phyloP scores from a whole-genome alignment of 805 yeast genomes.

The Hanseniaspora singularis region DNA sequence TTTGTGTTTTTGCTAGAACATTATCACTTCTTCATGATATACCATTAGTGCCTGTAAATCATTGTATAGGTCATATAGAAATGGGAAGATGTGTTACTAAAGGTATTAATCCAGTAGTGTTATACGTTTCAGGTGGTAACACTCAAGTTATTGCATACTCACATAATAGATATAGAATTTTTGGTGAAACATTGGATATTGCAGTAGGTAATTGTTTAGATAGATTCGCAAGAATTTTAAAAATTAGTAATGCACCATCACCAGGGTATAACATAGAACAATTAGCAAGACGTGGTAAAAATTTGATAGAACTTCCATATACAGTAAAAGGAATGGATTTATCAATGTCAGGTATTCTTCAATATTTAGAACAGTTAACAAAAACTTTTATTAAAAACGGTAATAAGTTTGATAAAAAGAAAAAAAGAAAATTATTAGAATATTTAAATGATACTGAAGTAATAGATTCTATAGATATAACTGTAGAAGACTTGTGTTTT shows the following conservation, averaged over 20 bases:
- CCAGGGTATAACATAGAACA: constrained; percentile 98
- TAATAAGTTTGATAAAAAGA: constrained; percentile 29
- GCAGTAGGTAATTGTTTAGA: constrained; percentile 97
- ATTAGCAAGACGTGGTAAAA: constrained; percentile 56
- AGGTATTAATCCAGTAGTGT: constrained; percentile 93
- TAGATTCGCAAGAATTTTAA: constrained; percentile 82
- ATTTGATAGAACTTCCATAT: constrained; percentile 70
- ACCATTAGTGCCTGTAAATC: constrained; percentile 90
- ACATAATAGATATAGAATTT: constrained; percentile 85
- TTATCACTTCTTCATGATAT: constrained; percentile 64
- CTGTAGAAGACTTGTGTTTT: constrained; percentile 80
- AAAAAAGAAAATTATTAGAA: constrained; percentile 31
- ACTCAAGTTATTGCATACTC: constrained; percentile 97
- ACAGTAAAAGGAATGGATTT: constrained; percentile 98
- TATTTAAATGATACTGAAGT: constrained; percentile 5
- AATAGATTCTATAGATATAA: constrained; percentile 30
- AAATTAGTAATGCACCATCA: constrained; percentile 83
- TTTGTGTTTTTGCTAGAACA: constrained; percentile 84
- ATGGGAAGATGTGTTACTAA: constrained; percentile 98
- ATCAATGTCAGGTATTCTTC: constrained; percentile 91
- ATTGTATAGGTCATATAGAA: constrained; percentile 95
- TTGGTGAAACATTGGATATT: constrained; percentile 96
- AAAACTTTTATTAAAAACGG: constrained; percentile 45
- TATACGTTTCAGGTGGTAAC: constrained; percentile 96
- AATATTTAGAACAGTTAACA: constrained; percentile 70